These are phyloP conservation scores for Albizia julibrissin DNA, from an alignment of 306 rosid species.

Conservation along the genomic window DNA sequence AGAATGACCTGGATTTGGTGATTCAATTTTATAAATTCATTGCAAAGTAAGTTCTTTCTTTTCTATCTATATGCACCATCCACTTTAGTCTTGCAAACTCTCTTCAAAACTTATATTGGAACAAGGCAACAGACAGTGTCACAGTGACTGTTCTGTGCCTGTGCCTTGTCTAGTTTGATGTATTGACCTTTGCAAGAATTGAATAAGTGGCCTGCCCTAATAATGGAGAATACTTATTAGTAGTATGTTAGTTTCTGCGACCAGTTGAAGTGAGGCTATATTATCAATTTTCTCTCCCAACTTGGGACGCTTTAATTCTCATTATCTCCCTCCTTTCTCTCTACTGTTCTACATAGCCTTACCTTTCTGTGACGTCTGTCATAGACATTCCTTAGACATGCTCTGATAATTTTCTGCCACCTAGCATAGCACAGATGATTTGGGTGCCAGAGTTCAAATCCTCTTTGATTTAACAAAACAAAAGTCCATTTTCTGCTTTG, in stretches of 20 bases:
- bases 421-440: neutral
- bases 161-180: constrained; percentile 17
- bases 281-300: neutral
- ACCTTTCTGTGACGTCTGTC: neutral
- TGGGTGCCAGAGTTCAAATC: neutral
- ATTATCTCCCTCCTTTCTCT: neutral
- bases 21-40: constrained; percentile 67
- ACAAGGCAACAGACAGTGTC: neutral
- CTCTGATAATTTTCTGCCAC: neutral
- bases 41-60: constrained; percentile 50
- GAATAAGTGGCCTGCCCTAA: constrained; percentile 6
- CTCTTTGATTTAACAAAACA: neutral
- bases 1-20: constrained; percentile 77
- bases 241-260: neutral
- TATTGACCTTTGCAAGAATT: constrained; percentile 18
- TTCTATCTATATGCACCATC: neutral
- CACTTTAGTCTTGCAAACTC: constrained; percentile 10
- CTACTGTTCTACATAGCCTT: neutral
- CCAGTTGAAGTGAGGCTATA: neutral
- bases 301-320: neutral
- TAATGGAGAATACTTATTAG: neutral
- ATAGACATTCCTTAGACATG: neutral
- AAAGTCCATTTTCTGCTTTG: neutral
- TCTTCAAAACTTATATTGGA: constrained; percentile 3
- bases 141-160: neutral